These are phyloP conservation scores for Lippia alba DNA, from an alignment of 305 asterid genomes.

Conservation along the genomic window DNA sequence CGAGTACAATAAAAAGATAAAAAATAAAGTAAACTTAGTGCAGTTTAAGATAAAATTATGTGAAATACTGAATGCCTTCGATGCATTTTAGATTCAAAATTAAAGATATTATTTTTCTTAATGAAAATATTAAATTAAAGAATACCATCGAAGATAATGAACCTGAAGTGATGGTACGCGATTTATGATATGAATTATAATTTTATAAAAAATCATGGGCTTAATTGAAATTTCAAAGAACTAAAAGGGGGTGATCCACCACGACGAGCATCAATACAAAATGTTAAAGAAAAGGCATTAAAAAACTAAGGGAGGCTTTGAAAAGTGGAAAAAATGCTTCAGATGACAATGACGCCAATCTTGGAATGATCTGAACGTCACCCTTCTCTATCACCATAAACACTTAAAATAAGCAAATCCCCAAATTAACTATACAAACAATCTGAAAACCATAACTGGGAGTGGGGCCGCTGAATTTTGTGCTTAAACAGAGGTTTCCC, in stretches of 20 bases:
- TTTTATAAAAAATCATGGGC: background rate
- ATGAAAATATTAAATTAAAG: too few species aligned
- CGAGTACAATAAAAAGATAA: too few species aligned
- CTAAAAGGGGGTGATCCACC: conserved; percentile 26
- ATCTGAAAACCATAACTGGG: conserved; percentile 36
- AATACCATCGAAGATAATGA: too few species aligned
- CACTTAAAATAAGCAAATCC: conserved; percentile 32
- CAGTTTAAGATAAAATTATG: too few species aligned
- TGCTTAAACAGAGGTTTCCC: conserved; percentile 38
- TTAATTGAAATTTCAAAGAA: conserved; percentile 33
- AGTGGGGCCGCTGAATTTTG: conserved; percentile 51
- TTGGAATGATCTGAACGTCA: conserved; percentile 74
- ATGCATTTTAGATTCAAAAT: too few species aligned
- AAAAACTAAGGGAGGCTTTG: conserved; percentile 47
- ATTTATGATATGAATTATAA: too few species aligned
- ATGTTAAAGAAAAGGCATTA: conserved; percentile 27
- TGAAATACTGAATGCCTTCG: too few species aligned
- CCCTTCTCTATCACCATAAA: conserved; percentile 42
- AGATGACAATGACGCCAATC: conserved; percentile 66
- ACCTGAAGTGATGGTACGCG: too few species aligned
- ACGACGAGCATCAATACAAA: conserved; percentile 26
- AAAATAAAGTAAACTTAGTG: too few species aligned
- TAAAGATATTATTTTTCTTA: too few species aligned
- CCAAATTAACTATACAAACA: conserved; percentile 37
- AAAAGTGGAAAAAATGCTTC: conserved; percentile 51